Base-by-base conservation (phyloP, 352 stramenopile genomes). In the Phytophthora tentaculata region DNA sequence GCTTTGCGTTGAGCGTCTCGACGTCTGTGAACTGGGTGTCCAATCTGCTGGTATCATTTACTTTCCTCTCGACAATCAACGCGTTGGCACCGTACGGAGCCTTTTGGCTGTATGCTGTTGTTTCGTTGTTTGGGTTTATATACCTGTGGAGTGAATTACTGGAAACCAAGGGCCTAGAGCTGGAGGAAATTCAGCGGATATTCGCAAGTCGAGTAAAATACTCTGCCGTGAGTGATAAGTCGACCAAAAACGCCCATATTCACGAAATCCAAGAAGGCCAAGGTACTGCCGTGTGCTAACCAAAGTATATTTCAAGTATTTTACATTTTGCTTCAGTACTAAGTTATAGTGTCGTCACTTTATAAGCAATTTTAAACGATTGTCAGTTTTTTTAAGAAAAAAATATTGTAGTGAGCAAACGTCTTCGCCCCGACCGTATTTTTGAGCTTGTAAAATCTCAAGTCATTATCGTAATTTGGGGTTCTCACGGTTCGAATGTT, bases 11-110 rank as follows among this genome's bases (percentile, higher is more conserved):
- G 2, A 96, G 88, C 55, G 67, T 91, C 8, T 86, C 92, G 5
- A 98, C 96, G 16, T 89, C 89, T 2, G 87, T 96, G 14, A 98
- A 98, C 71, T 98, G 96, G 95, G 53, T 98, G 58, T 78, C 84
- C 9, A 98, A 98, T 71, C 65, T 98, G 2, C 55, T 98, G 12
- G 84, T 99, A 32, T 97, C 89, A 35, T 92, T 97, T 53, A 98
- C 96, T 9, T 99, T 98, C 71, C 73, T 99, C n/a, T 95, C 90
- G 19, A 83, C 98, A 14, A 92, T 91, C 32, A 65, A 91, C 32
- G 73, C 65, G 29, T 51, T 90, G 17, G 61, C 72, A 13, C 65
- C 77, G 10, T 82, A 88, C 43, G 87, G 87, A 6, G 87, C 94
- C 3, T 98, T 99, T 79, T 98, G 90, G 88, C 58, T 98, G 48